Base-by-base conservation (phyloP, 116 monocot genomes). In the Phalaenopsis hybrid region DNA sequence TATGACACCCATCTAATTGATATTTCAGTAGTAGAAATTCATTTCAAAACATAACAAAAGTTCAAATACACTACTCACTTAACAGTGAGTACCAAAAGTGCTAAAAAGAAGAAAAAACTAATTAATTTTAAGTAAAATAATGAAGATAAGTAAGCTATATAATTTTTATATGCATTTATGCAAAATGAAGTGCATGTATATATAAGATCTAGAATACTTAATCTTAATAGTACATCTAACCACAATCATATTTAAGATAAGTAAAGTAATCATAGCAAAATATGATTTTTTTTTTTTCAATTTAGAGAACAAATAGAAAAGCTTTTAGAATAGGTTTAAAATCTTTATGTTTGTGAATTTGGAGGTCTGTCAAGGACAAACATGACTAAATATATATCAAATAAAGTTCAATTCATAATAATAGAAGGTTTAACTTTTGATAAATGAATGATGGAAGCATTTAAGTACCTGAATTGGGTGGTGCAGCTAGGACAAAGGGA, bases 401-500 rank as follows among this genome's bases (percentile, higher is more conserved):
- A 20, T 11, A 44, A 75, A 75, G 12, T 1, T 16, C 44, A 75
- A 44, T 18, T 45, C 5, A 75, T n/a, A n/a, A 18, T 18, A 75
- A 3, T 15, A 44, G 7, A 45, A 75, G n/a, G 12, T 5, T 2
- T 45, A 4, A 8, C 45, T 4, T 45, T 75, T 75, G 45, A 20
- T 15, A 33, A 10, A 75, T 44, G 18, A 44, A 75, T 17, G 44
- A 18, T 44, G 18, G 7, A 17, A 75, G 9, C 44, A 34, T 75
- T 75, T 45, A 45, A n/a, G 45, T 6, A 75, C 75, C 75, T 45
- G 75, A 20, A 75, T 43, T 75, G 15, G 44, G n/a, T 4, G 75
- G 75, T 17, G 45, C 75, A 5, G 75, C 75, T 44, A 75, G 75
- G 45, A 44, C 75, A 44, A 75, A 45, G 75, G 75, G 75, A 5